phyloP scores from a whole-genome alignment of 352 stramenopile species.

The Phytophthora pini region DNA sequence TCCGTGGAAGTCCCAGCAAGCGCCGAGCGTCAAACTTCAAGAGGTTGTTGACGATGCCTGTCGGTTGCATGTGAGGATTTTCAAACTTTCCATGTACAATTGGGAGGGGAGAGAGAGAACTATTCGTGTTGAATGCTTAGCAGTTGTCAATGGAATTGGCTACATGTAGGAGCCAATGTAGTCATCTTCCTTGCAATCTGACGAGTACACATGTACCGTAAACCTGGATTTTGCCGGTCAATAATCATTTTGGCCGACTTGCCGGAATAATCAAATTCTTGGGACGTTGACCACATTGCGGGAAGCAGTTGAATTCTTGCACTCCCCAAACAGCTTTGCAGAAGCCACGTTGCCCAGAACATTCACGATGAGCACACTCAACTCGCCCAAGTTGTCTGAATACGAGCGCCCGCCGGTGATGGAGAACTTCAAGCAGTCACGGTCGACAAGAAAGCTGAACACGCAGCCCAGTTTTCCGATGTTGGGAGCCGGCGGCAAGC shows the following conservation, averaged over 20 bases:
- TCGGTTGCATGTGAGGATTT: too few relatives aligned
- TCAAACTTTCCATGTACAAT: too few relatives aligned
- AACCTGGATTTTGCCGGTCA: conserved; percentile 13
- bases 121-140: too few relatives aligned
- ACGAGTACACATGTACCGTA: background rate
- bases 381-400: conserved; percentile 13
- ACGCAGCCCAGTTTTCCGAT: conserved; percentile 28
- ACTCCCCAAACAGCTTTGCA: conserved; percentile 11
- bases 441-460: conserved; percentile 24
- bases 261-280: conserved; percentile 7
- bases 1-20: too few relatives aligned
- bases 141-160: too few relatives aligned
- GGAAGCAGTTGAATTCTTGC: background rate
- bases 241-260: conserved; percentile 15
- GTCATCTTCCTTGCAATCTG: too few relatives aligned
- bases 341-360: background rate
- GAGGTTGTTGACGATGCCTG: too few relatives aligned
- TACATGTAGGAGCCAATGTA: too few relatives aligned
- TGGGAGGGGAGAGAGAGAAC: too few relatives aligned
- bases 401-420: conserved; percentile 18
- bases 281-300: background rate
- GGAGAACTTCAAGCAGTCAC: conserved; percentile 30
- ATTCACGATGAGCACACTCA: conserved; percentile 2
- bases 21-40: too few relatives aligned
- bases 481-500: conserved; percentile 10